These are phyloP conservation scores for Cornus suecica DNA, from an alignment of 148 eudicot genomes.

Conservation along the genomic window DNA sequence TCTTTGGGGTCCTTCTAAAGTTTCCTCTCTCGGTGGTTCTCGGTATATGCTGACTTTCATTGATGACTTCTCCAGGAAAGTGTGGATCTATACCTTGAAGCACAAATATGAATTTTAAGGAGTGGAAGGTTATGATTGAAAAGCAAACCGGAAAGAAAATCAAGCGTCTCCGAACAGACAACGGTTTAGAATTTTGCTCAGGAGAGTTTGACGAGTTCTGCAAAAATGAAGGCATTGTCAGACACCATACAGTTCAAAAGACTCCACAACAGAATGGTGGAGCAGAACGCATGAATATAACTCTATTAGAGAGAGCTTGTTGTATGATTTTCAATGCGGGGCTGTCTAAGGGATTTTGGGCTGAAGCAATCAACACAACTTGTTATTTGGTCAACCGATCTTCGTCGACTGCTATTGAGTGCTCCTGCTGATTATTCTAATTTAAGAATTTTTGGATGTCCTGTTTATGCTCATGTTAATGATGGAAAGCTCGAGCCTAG, in stretches of 20 bases:
- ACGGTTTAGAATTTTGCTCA: too few relatives aligned
- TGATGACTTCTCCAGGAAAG: constrained; percentile 20
- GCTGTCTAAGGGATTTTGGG: constrained; percentile 1
- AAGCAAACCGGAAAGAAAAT: too few relatives aligned
- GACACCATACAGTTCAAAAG: too few relatives aligned
- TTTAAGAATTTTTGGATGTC: background rate
- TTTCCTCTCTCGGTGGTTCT: background rate
- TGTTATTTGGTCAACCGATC: background rate
- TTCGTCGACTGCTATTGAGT: background rate
- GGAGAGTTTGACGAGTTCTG: too few relatives aligned
- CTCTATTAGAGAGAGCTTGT: background rate
- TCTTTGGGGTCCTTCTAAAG: constrained; percentile 5
- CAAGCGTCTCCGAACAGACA: too few relatives aligned
- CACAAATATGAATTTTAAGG: too few relatives aligned
- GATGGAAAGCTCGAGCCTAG: too few relatives aligned
- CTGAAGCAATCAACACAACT: background rate
- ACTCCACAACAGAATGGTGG: background rate
- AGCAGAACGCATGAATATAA: background rate
- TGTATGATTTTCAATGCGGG: constrained; percentile 9
- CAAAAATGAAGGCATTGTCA: too few relatives aligned
- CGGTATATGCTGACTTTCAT: constrained; percentile 7
- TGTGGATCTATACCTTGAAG: too few relatives aligned
- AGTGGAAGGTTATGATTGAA: too few relatives aligned
- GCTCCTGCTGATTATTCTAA: background rate
- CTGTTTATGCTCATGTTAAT: too few relatives aligned